Evolutionary conservation across 805 yeast species (phyloP).

Genomic region (Kazachstania bromeliacearum): DNA sequence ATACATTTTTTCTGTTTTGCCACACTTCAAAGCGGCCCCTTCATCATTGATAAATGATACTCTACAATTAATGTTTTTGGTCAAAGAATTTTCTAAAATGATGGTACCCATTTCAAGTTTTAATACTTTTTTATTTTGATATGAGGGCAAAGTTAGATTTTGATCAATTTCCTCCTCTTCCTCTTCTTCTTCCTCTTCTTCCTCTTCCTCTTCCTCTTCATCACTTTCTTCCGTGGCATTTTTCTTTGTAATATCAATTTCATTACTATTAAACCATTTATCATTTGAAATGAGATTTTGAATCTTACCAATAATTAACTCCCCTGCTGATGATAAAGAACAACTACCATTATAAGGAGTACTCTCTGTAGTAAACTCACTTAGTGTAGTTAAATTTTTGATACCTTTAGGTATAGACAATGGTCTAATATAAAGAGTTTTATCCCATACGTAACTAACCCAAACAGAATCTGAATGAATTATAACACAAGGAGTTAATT

Average conservation of each 20-base stretch:
- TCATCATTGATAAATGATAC: slow-evolving; percentile 1
- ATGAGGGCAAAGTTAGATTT: slow-evolving; percentile 6
- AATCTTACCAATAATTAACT: slow-evolving; percentile 23
- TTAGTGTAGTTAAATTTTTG: slow-evolving; percentile 7
- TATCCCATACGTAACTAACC: slow-evolving; percentile 22
- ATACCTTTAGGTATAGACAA: slow-evolving; percentile 14
- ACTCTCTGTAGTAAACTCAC: slow-evolving; percentile 17
- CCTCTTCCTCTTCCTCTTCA: slow-evolving; percentile 3
- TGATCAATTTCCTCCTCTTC: slow-evolving; percentile 9
- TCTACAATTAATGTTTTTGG: neutral
- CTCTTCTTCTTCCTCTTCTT: slow-evolving; percentile 8
- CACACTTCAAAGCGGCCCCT: neutral
- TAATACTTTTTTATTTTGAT: slow-evolving; percentile 9
- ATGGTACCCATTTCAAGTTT: slow-evolving; percentile 1
- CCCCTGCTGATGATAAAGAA: slow-evolving; percentile 18
- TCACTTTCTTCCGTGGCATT: slow-evolving; percentile 2
- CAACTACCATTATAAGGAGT: slow-evolving; percentile 24
- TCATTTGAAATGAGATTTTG: slow-evolving; percentile 12
- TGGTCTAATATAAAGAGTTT: slow-evolving; percentile 22
- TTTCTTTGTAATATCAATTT: slow-evolving; percentile 3
- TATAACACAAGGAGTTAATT: slow-evolving; percentile 16
- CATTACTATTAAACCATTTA: slow-evolving; percentile 18
- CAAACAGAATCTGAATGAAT: slow-evolving; percentile 30
- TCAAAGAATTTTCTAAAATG: slow-evolving; percentile 5
- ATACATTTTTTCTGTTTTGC: neutral